These are phyloP conservation scores for Salix arbutifolia DNA, from an alignment of 345 rosid genomes.

Conservation along the genomic window DNA sequence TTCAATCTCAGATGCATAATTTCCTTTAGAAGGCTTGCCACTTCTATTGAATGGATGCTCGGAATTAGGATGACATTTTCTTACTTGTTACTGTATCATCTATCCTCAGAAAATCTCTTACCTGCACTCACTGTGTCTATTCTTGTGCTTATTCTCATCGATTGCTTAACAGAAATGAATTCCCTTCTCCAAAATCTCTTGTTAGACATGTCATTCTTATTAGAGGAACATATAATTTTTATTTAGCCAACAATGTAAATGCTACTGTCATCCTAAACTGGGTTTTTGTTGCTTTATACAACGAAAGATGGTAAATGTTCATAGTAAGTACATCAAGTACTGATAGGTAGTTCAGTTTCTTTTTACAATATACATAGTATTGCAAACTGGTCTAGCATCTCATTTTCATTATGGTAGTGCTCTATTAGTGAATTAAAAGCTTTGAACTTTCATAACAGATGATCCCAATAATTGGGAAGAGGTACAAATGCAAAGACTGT, in stretches of 20 bases:
- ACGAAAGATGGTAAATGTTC: neutral
- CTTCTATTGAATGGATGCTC: neutral
- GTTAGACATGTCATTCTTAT: neutral
- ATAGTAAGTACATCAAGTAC: neutral
- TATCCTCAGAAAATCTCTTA: neutral
- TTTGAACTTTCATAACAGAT: conserved; percentile 1
- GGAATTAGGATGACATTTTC: neutral
- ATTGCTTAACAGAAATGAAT: neutral
- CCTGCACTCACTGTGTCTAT: neutral
- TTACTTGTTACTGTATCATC: neutral
- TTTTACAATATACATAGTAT: neutral
- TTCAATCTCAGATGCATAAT: neutral
- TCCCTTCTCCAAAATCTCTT: neutral
- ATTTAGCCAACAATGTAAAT: neutral
- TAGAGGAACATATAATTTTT: neutral
- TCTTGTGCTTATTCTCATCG: neutral
- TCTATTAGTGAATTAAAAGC: neutral
- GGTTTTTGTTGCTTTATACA: neutral
- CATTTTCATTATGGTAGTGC: neutral
- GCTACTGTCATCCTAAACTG: neutral
- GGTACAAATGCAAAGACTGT: conserved; percentile 19
- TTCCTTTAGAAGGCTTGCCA: neutral
- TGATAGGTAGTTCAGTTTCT: neutral
- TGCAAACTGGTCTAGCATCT: neutral
- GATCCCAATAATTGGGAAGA: conserved; percentile 3